Evolutionary conservation across 352 stramenopile species (phyloP), one percentile per base, ranked within the genome.

Genomic region (Elongisporangium undulatum): DNA sequence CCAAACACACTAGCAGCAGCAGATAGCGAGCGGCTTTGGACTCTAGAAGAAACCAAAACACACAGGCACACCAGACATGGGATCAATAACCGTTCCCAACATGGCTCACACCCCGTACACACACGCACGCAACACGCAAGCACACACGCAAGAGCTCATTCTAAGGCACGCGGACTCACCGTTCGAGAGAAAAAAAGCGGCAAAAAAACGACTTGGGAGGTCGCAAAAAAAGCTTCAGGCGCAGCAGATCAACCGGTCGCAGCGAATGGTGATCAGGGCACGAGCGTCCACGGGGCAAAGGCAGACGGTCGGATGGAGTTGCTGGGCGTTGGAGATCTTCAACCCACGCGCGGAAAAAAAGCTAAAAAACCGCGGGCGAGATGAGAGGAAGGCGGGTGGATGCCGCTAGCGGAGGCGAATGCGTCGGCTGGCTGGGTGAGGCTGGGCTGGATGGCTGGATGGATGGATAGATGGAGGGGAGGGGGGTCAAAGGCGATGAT

Each of bases 1-100:
- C 26, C 17, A 20, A 16, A 58, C 26, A 51, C 52, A 56, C 58
- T 50, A 24, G n/a, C n/a, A 58, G 22, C 50, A 24, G n/a, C n/a
- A 57, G 22, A 19, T 22, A 58, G 24, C 8, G 20, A 62, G n/a
- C 49, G 49, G 22, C 34, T 45, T 45, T 45, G 34, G 34, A 45
- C 34, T 45, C 34, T 45, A 45, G 34, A 45, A 45, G 5, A 10
- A 17, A 45, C 34, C 34, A 45, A 45, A 45, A 45, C 13, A 45
- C 34, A 45, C 34, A 45, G 34, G 34, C 49, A 61, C 48, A 61
- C 15, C 55, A 55, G 17, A 61, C 6, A 23, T 26, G 38, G 20
- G 48, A 61, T 61, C 53, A 56, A 38, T 39, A 39, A 19, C 21
- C 19, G 55, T 34, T 41, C n/a, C 38, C 15, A 48, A n/a, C 16